Percentiles rank a stretch among this genome's conserved stretches.
phyloP scores from a whole-genome alignment of 768 basidiomycete genomes.

The Tylopilus sp. region DNA sequence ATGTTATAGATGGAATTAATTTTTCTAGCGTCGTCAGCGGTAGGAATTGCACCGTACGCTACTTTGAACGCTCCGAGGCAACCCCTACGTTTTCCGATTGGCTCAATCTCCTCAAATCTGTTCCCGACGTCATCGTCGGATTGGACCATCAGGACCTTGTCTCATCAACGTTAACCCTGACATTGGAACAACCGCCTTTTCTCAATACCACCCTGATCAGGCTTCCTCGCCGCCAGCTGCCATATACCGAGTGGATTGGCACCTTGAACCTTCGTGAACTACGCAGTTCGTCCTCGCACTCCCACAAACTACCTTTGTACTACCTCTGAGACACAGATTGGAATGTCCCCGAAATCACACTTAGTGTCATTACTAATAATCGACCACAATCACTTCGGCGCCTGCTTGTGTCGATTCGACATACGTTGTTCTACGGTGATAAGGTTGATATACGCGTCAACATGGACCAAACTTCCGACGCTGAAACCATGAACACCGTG shows the following conservation, averaged over 20 bases:
- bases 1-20: background rate
- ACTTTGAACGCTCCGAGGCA: constrained; percentile 13
- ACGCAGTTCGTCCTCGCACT: constrained; percentile 16
- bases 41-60: constrained; percentile 17
- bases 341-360: constrained; percentile 64
- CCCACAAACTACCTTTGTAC: constrained; percentile 1
- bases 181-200: constrained; percentile 19
- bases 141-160: constrained; percentile 30
- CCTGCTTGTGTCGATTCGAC: constrained; percentile 57
- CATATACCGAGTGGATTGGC: constrained; percentile 59
- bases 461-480: constrained; percentile 71
- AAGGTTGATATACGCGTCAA: constrained; percentile 61
- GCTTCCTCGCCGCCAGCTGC: constrained; percentile 48
- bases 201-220: constrained; percentile 36
- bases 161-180: constrained; percentile 18
- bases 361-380: constrained; percentile 76
- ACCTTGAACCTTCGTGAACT: constrained; percentile 53
- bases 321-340: constrained; percentile 50
- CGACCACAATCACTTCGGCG: constrained; percentile 69
- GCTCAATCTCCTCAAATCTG: constrained; percentile 27
- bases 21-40: constrained; percentile 4
- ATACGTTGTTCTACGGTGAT: constrained; percentile 67
- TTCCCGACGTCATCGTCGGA: constrained; percentile 35
- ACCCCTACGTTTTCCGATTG: constrained; percentile 24
- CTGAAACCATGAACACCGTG: constrained; percentile 52